phyloP scores from a whole-genome alignment of 108 stramenopile genomes.

The Conticribra weissflogii region DNA sequence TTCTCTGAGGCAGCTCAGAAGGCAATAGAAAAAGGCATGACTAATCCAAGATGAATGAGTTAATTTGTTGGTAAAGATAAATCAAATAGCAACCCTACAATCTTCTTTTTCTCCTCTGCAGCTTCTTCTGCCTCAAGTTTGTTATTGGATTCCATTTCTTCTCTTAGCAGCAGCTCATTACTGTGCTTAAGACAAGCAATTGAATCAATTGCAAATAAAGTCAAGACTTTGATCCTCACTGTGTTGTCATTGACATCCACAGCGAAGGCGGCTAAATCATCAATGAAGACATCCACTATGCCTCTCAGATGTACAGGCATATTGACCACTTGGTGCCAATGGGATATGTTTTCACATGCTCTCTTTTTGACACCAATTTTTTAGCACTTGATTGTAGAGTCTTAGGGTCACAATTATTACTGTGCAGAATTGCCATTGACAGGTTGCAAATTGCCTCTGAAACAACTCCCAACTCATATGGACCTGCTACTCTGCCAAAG shows the following conservation, averaged over 20 bases:
- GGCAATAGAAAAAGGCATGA: no score
- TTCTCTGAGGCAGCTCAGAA: no score
- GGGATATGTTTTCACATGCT: slow-evolving; percentile 3
- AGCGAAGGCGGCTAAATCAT: slow-evolving; percentile 16
- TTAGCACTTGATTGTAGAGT: neutral
- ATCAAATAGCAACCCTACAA: neutral
- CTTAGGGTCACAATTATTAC: neutral
- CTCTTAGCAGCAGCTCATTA: slow-evolving; percentile 7
- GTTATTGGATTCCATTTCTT: neutral
- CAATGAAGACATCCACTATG: slow-evolving; percentile 30
- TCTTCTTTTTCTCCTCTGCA: slow-evolving; percentile 5
- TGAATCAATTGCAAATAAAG: slow-evolving; percentile 16
- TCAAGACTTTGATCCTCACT: slow-evolving; percentile 4
- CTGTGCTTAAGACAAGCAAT: neutral
- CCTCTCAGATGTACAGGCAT: slow-evolving; percentile 14
- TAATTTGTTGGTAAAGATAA: neutral
- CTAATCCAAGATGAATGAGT: no score
- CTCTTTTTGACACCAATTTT: neutral
- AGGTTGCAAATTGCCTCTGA: neutral
- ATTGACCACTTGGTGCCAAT: slow-evolving; percentile 21
- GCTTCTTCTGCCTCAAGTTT: slow-evolving; percentile 10
- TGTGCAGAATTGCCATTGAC: neutral
- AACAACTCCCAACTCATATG: neutral
- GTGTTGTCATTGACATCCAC: slow-evolving; percentile 22
- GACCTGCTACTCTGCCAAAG: neutral